phyloP scores from a whole-genome alignment of 768 basidiomycete species.

The Rhodotorula sphaerocarpa region DNA sequence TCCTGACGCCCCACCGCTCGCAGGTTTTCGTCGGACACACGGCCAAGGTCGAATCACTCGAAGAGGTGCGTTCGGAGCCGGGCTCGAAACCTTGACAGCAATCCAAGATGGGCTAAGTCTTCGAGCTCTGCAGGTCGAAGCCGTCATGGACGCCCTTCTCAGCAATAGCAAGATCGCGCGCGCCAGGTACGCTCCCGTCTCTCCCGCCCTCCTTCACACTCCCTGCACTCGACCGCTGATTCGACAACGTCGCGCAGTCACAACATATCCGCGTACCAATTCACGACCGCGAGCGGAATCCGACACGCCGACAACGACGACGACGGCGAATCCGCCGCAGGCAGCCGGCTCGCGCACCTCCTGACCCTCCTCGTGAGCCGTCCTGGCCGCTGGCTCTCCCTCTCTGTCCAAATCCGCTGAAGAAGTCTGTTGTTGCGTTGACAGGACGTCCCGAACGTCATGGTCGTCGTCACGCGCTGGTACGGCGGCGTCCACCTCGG shows the following conservation, averaged over 20 bases:
- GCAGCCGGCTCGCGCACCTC: slow-evolving; percentile 78
- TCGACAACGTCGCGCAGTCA: no score
- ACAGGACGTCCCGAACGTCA: slow-evolving; percentile 51
- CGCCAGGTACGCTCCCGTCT: slow-evolving; percentile 13
- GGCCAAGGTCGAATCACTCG: slow-evolving; percentile 34
- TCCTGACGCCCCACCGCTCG: slow-evolving; percentile 36
- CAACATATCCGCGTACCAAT: slow-evolving; percentile 40
- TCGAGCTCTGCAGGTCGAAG: slow-evolving; percentile 52
- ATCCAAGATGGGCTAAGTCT: no score
- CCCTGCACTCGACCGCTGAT: no score
- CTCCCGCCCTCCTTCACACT: neutral
- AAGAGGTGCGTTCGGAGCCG: slow-evolving; percentile 1
- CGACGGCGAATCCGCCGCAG: slow-evolving; percentile 88
- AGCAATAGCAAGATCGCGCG: slow-evolving; percentile 64
- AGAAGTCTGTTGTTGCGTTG: no score
- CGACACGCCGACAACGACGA: slow-evolving; percentile 72
- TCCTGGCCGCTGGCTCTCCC: no score
- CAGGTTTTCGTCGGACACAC: slow-evolving; percentile 42
- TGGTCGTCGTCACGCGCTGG: slow-evolving; percentile 87
- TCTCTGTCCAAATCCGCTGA: neutral
- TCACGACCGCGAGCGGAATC: slow-evolving; percentile 6
- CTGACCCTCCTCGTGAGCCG: slow-evolving; percentile 76
- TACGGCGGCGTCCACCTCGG: slow-evolving; percentile 84
- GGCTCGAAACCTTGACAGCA: neutral
- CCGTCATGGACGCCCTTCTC: slow-evolving; percentile 59